Base-by-base conservation (phyloP, 306 rosid species). In the Biancaea sappan region DNA sequence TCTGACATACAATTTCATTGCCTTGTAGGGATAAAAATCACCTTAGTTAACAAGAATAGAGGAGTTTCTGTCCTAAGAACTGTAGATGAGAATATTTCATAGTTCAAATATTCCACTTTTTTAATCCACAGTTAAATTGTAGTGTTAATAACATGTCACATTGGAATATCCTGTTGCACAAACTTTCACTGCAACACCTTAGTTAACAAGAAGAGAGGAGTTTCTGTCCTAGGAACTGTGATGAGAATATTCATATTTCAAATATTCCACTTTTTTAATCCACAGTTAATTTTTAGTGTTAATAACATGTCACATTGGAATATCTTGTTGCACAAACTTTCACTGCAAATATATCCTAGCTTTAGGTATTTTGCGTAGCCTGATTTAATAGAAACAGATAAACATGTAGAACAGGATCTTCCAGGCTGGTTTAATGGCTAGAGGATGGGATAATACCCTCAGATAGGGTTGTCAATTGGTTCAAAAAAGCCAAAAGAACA, bases 41-140 rank as follows among this genome's bases (percentile, higher is more conserved):
- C 69, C 74, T 47, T 70, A 63, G 32, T 56, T 50, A 37, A 72
- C 75, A 19, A 44, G 5, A 65, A 13, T 50, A 40, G 58, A 48
- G 56, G 31, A 43, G 61, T 35, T 63, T 46, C 19, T 46, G 50
- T 63, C 38, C 28, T 63, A 16, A 29, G 69, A 57, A 25, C 16
- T 2, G 18, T 6, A 56, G 8, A 59, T 28, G 35, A 40, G 37
- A 25, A 38, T 13, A 37, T 71, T 71, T 56, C 38, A 9, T 38
- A 43, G n/a, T 29, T 52, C 57, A 6, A 24, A 64, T 63, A 52
- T 71, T 64, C 67, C 11, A 31, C 15, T 11, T 29, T 13, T 56
- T 43, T 32, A 32, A 53, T 53, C n/a, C 57, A 26, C 58, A 53
- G 16, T 54, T 32, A 79, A 34, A 34, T 58, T 43, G 21, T 47